Evolutionary conservation across 805 yeast species (phyloP), one percentile per base, ranked within the genome.

Genomic region (Ogataea pini): DNA sequence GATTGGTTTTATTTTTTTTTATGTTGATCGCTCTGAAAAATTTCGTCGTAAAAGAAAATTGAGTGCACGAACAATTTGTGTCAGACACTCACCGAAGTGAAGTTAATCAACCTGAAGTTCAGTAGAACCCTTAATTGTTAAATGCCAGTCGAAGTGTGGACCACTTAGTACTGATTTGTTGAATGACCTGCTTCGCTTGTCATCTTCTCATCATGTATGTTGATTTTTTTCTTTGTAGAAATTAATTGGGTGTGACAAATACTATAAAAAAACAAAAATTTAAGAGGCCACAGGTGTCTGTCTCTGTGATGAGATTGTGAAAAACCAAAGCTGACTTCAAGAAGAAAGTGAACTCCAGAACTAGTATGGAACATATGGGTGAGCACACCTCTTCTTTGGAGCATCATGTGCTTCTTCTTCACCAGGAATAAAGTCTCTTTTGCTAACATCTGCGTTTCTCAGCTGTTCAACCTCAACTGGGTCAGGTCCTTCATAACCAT

Each of bases 401-500:
- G 27, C 29, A 7, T 27, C 49, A 9, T 38, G 40, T 13, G 39
- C 31, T n/a, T 47, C 46, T 13, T 33, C 44, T 24, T 48, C 55
- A 3, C 43, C 51, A 19, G 50, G 44, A 38, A 46, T 50, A n/a
- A 41, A 22, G 22, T 58, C 57, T 39, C 58, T 51, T 33, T 57
- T 52, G 27, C 46, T 42, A 36, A 43, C 49, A 12, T 50, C 56
- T 13, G 29, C 48, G 34, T 37, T 42, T 43, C 56, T 49, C 28
- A 57, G 28, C n/a, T 42, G 31, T 3, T 57, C 62, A 19, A 51
- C 42, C 17, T 60, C 59, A 16, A 3, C 36, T n/a, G 60, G 58
- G 34, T 53, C 61, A 22, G 54, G 55, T 25, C 62, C 61, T 29
- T 58, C 62, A 37, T 43, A 47, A 17, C 60, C 58, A 44, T 58